Conservation (phyloP, 2,329 filamentous ascomycete species). For the Paecilomyces sp. region DNA sequence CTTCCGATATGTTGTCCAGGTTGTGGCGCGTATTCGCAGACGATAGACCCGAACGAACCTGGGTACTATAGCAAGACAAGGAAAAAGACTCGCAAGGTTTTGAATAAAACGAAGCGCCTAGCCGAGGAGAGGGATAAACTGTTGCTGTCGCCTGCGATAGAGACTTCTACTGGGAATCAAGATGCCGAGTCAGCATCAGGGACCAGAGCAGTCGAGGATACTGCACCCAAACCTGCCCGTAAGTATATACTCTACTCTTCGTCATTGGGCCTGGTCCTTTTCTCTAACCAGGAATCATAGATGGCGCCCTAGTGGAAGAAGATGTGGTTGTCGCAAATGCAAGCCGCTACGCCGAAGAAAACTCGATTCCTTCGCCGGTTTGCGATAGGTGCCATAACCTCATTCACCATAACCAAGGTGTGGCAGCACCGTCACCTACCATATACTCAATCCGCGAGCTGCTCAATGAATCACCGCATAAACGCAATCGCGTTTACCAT, state of each 20-base stretch:
- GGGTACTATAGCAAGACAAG: constrained; percentile 51
- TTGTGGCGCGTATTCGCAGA: constrained; percentile 56
- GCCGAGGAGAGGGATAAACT: constrained; percentile 4
- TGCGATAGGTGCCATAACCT: constrained; percentile 86
- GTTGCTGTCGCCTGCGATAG: background rate
- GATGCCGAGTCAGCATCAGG: constrained; percentile 9
- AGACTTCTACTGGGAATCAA: background rate
- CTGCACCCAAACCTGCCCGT: background rate
- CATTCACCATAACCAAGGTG: constrained; percentile 64
- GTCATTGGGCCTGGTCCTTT: background rate
- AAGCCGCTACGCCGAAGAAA: constrained; percentile 11
- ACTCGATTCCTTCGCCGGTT: constrained; percentile 30
- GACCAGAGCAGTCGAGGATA: background rate
- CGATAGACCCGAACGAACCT: constrained; percentile 45
- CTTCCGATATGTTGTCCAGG: constrained; percentile 54
- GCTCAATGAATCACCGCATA: constrained; percentile 80
- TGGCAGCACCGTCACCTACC: constrained; percentile 71
- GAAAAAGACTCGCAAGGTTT: constrained; percentile 38
- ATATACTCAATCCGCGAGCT: constrained; percentile 76
- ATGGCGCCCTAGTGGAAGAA: constrained; percentile 6
- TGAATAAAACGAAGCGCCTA: constrained; percentile 14
- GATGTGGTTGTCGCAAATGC: constrained; percentile 10
- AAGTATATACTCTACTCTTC: background rate
- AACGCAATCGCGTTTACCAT: constrained; percentile 92
- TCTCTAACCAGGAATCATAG: background rate